Percentiles rank a stretch among this genome's conserved stretches.
phyloP scores from a whole-genome alignment of 257 asterid genomes.

The Scutellaria baicalensis region DNA sequence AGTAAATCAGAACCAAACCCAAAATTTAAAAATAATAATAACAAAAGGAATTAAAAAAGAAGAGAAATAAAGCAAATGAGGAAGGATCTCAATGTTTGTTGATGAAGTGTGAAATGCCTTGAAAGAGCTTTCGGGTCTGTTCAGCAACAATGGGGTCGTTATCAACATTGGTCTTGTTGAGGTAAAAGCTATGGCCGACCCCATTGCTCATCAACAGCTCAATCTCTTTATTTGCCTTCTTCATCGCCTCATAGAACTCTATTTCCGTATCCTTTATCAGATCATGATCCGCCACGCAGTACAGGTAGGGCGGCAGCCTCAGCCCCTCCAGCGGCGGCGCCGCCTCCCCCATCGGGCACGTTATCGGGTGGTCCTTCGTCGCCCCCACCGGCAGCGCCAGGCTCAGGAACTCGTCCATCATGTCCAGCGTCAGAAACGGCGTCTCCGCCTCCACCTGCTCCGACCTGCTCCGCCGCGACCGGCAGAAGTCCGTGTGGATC shows the following conservation, averaged over 20 bases:
- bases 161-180: slow-evolving; percentile 56
- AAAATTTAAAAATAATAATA: no score
- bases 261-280: slow-evolving; percentile 40
- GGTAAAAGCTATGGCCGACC: slow-evolving; percentile 55
- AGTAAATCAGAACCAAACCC: no score
- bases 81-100: slow-evolving; percentile 4
- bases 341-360: slow-evolving; percentile 56
- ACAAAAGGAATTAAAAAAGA: not conserved
- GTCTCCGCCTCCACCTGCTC: slow-evolving; percentile 53
- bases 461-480: slow-evolving; percentile 48
- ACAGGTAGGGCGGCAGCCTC: slow-evolving; percentile 45
- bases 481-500: slow-evolving; percentile 52
- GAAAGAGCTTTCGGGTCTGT: slow-evolving; percentile 27
- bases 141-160: slow-evolving; percentile 30
- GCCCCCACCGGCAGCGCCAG: slow-evolving; percentile 48
- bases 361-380: slow-evolving; percentile 50
- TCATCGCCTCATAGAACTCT: slow-evolving; percentile 49
- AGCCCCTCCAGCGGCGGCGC: slow-evolving; percentile 29
- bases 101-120: slow-evolving; percentile 31
- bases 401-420: slow-evolving; percentile 52
- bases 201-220: slow-evolving; percentile 37
- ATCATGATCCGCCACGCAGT: slow-evolving; percentile 59
- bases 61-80: not conserved
- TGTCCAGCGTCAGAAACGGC: slow-evolving; percentile 44
- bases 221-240: slow-evolving; percentile 24